Evolutionary conservation across 768 basidiomycete genomes (phyloP).

Genomic region (Mycena metata): DNA sequence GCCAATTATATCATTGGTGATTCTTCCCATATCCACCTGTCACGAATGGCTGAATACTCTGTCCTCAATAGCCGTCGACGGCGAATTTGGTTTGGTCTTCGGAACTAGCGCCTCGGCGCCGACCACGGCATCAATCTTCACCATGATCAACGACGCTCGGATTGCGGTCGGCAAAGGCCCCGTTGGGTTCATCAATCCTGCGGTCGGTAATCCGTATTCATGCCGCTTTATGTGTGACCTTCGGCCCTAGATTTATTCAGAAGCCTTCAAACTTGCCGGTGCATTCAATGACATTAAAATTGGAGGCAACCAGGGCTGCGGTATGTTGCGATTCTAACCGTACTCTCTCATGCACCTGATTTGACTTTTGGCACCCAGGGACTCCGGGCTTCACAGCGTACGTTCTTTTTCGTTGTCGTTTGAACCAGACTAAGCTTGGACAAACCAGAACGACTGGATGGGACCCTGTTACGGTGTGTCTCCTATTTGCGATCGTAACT

Average conservation of each 20-base stretch:
- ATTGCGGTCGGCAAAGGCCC: slow-evolving; percentile 56
- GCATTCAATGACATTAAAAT: slow-evolving; percentile 59
- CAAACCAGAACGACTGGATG: slow-evolving; percentile 52
- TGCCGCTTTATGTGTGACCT: neutral
- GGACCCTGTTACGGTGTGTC: slow-evolving; percentile 56
- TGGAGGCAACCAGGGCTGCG: slow-evolving; percentile 58
- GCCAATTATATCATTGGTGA: slow-evolving; percentile 58
- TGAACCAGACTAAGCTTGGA: neutral
- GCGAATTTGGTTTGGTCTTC: slow-evolving; percentile 55
- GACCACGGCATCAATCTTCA: slow-evolving; percentile 62
- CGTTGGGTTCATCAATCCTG: slow-evolving; percentile 65
- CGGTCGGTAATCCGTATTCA: slow-evolving; percentile 43
- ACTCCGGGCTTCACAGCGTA: slow-evolving; percentile 54
- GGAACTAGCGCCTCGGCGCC: slow-evolving; percentile 67
- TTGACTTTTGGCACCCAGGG: slow-evolving; percentile 37
- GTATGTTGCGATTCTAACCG: slow-evolving; percentile 37
- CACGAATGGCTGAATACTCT: slow-evolving; percentile 36
- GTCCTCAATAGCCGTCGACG: slow-evolving; percentile 48
- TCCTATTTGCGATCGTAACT: neutral
- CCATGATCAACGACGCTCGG: slow-evolving; percentile 68
- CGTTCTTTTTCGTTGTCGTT: slow-evolving; percentile 1
- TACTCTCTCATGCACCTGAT: neutral
- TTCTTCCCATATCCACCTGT: slow-evolving; percentile 42
- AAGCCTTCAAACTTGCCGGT: slow-evolving; percentile 39
- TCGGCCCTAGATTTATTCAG: slow-evolving; percentile 52